Evolutionary conservation across 805 yeast genomes (phyloP).

Genomic region (Wickerhamomyces ciferrii): DNA sequence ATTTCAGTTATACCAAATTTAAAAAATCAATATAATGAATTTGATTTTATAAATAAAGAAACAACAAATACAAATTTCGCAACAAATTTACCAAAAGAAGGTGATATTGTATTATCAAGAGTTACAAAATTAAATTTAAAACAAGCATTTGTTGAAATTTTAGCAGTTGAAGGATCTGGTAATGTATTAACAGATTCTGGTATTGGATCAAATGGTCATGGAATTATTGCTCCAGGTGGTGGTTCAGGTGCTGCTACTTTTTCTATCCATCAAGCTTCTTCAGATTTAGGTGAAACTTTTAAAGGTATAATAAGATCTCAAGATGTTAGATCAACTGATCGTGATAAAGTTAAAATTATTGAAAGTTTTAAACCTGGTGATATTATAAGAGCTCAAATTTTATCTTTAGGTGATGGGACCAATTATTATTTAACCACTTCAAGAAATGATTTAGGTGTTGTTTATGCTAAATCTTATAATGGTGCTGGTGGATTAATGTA

Average conservation of each 20-base stretch:
- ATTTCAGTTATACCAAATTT: constrained; percentile 24
- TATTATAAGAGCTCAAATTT: constrained; percentile 73
- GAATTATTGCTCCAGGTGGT: constrained; percentile 39
- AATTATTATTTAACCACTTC: constrained; percentile 90
- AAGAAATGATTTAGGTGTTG: constrained; percentile 86
- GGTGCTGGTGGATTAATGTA: constrained; percentile 76
- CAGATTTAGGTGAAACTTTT: constrained; percentile 82
- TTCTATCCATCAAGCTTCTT: constrained; percentile 40
- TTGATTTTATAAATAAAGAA: constrained; percentile 5
- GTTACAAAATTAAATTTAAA: constrained; percentile 61
- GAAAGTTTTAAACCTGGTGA: constrained; percentile 91
- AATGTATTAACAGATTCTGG: constrained; percentile 58
- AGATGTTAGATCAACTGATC: constrained; percentile 86
- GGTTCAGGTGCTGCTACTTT: constrained; percentile 48
- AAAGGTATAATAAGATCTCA: constrained; percentile 82
- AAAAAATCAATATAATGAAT: constrained; percentile 8
- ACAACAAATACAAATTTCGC: constrained; percentile 23
- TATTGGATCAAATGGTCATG: constrained; percentile 51
- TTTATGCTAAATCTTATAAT: constrained; percentile 67
- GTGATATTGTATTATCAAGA: constrained; percentile 74
- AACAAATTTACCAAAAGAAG: constrained; percentile 70
- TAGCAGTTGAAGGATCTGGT: constrained; percentile 60
- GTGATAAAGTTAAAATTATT: constrained; percentile 77
- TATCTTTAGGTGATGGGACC: constrained; percentile 89
- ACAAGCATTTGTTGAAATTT: constrained; percentile 77